Base-by-base conservation (phyloP, 495 filamentous ascomycete genomes). In the Tuber umbilicatum region DNA sequence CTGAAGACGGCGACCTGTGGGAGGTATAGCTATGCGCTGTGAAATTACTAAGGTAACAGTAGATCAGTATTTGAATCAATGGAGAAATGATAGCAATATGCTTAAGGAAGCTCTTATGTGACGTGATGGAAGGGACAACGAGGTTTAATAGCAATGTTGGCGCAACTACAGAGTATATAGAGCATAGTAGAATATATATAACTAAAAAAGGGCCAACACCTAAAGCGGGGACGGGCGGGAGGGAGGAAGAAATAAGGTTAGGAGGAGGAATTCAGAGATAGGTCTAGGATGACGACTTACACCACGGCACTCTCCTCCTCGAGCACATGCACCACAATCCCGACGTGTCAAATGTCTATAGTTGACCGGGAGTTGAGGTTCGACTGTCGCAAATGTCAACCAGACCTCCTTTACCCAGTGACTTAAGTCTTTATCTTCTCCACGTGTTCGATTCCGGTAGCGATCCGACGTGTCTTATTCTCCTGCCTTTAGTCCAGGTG, bases 271-370 rank as follows among this genome's bases (percentile, higher is more conserved):
- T 73, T 7, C 12, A 40, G 70, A 72, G 55, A 64, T 64, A 69
- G 12, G n/a, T n/a, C 47, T 70, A 38, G 69, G 35, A 37, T 77
- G 23, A 45, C 38, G 70, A 72, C 77, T 50, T 79, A 77, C 55
- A 64, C n/a, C 27, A 35, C 55, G 27, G 27, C 27, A 64, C 55
- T 64, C 55, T 64, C 5, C 75, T 69, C 50, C 38, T 27, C 42
- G 39, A 73, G 38, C 69, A 79, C 75, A 73, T 78, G 75, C 37
- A 75, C 50, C 23, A 40, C 67, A 42, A 45, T 64, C 55, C 47
- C 43, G 42, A 41, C 73, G 72, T 72, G 72, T 74, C 76, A 78
- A 79, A 39, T 74, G 73, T 71, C 68, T 71, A 77, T 42, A 71
- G 64, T 74, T 72, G 77, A 67, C 69, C 55, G 55, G 55, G 55